Base-by-base conservation (phyloP, 2,329 filamentous ascomycete genomes). In the Pseudogymnoascus sp. region DNA sequence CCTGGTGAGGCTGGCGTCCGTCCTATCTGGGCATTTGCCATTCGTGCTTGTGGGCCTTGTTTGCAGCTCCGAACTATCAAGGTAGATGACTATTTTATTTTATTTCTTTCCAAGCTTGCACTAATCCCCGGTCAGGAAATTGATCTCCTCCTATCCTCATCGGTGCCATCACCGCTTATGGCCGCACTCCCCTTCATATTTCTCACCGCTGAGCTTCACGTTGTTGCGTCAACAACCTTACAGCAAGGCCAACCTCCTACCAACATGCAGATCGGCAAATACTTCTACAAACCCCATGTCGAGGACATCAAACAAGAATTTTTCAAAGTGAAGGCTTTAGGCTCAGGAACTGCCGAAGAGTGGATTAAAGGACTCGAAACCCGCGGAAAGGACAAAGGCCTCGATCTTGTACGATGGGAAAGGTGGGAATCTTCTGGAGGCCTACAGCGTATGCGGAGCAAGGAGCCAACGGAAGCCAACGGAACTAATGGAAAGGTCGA, bases 301-400 rank as follows among this genome's bases (percentile, higher is more conserved):
- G 80, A 86, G 25, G 79, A 80, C 6, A 81, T 93, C 67, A 82
- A 83, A 65, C 73, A 77, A 34, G 85, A 90, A 70, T 85, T 90
- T 68, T 77, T 83, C 48, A 78, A 84, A 4, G 89, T 87, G 63
- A 84, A 85, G 69, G 76, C 79, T n/a, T 81, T 90, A 68, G 89
- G 90, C n/a, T 70, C 81, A 51, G 86, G 87, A 45, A 84, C 87
- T 10, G 82, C 83, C 3, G 88, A 91, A 69, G 90, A 93, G 74
- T 95, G 90, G 90, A 79, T 86, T 31, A 93, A 93, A 75, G 90
- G 90, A 8, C 80, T 95, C 3, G 83, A 86, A 48, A 78, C 77
- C 28, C 81, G 84, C 65, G 88, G 89, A 8, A 84, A 83, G 69
- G 80, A 85, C 65, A 77, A 80, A 60, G 82, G 85, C 69, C 80